Percentiles rank a stretch among this genome's conserved stretches.
phyloP scores from a whole-genome alignment of 1,284 basidiomycete genomes.

The Fistulina hepatica region DNA sequence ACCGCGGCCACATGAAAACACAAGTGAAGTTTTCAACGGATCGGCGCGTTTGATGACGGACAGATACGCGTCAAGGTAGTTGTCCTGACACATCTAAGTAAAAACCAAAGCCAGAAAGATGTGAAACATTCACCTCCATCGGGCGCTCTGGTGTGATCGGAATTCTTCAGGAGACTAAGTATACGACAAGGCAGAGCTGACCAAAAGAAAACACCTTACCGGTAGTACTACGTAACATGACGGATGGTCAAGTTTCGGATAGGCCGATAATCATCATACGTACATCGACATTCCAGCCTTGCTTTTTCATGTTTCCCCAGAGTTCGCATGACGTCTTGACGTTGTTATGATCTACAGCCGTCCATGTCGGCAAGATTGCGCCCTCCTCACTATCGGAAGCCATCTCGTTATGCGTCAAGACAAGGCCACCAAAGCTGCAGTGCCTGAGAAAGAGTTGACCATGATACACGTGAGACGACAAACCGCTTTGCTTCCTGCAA shows the following conservation, averaged over 20 bases:
- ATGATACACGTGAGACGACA: slow-evolving; percentile 14
- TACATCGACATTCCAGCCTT: slow-evolving; percentile 89
- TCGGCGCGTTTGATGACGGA: slow-evolving; percentile 75
- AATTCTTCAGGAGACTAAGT: slow-evolving; percentile 42
- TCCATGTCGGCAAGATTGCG: slow-evolving; percentile 90
- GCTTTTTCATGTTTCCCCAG: slow-evolving; percentile 66
- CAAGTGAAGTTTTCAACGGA: slow-evolving; percentile 72
- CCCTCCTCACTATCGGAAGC: slow-evolving; percentile 65
- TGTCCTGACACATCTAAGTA: slow-evolving; percentile 52
- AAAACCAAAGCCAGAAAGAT: slow-evolving; percentile 2
- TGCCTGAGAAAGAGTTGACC: slow-evolving; percentile 2
- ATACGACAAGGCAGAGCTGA: background rate
- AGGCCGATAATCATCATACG: slow-evolving; percentile 18
- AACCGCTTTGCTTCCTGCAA: slow-evolving; percentile 77
- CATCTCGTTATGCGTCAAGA: slow-evolving; percentile 90
- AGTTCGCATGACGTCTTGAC: slow-evolving; percentile 86
- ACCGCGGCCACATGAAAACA: slow-evolving; percentile 97
- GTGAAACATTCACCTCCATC: slow-evolving; percentile 43
- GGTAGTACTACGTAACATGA: slow-evolving; percentile 41
- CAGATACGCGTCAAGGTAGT: slow-evolving; percentile 91
- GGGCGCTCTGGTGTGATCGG: slow-evolving; percentile 87
- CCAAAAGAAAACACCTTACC: slow-evolving; percentile 26
- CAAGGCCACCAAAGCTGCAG: slow-evolving; percentile 73
- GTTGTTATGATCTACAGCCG: slow-evolving; percentile 75
- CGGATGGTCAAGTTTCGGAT: slow-evolving; percentile 3